Conservation (phyloP, 352 stramenopile genomes). For the Pythium pyrilobum region DNA sequence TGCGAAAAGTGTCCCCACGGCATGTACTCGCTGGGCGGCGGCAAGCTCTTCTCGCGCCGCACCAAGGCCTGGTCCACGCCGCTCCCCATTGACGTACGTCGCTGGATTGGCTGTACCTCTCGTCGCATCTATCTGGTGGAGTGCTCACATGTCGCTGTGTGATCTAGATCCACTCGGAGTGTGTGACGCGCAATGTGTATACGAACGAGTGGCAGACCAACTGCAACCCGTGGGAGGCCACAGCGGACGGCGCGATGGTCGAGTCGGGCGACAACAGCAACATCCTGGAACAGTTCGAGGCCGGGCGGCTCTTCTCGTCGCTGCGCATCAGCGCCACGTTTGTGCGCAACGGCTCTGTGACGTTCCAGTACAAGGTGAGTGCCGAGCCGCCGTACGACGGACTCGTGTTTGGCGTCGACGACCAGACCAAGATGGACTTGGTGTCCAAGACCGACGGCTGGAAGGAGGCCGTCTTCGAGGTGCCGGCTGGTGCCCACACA, state of each 20-base stretch:
- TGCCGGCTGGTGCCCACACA: slow-evolving; percentile 54
- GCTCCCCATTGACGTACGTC: slow-evolving; percentile 47
- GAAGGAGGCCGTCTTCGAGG: slow-evolving; percentile 52
- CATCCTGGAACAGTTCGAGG: slow-evolving; percentile 61
- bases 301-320: slow-evolving; percentile 64
- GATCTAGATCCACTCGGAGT: slow-evolving; percentile 56
- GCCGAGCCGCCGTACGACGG: slow-evolving; percentile 73
- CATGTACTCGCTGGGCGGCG: slow-evolving; percentile 74
- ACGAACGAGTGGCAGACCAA: slow-evolving; percentile 72
- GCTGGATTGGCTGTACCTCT: too few species aligned
- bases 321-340: slow-evolving; percentile 71
- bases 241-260: slow-evolving; percentile 48
- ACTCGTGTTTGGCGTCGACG: slow-evolving; percentile 69
- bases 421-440: slow-evolving; percentile 41
- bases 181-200: slow-evolving; percentile 71
- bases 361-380: slow-evolving; percentile 75
- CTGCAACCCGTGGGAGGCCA: slow-evolving; percentile 64
- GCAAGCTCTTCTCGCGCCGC: slow-evolving; percentile 62
- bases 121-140: too few species aligned
- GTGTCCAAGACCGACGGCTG: slow-evolving; percentile 68
- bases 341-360: slow-evolving; percentile 63
- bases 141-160: background rate
- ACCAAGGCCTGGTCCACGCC: slow-evolving; percentile 61
- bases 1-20: slow-evolving; percentile 67
- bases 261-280: slow-evolving; percentile 66